Percentiles rank a stretch among this genome's conserved stretches.
These are phyloP conservation scores for Rhododendron griersonianum DNA, from an alignment of 148 eudicot genomes.

Conservation along the genomic window DNA sequence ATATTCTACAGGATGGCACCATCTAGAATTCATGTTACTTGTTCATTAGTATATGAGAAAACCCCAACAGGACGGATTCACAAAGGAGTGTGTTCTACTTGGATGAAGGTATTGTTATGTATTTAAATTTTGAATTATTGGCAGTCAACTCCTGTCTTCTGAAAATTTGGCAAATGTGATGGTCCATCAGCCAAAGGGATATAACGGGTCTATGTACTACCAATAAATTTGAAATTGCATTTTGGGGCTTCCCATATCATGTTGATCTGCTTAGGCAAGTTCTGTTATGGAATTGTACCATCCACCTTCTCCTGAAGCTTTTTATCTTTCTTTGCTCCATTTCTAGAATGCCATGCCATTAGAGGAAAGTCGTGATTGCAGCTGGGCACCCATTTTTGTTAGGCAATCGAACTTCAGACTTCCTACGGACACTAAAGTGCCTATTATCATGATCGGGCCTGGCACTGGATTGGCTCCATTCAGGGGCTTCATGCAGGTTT, in stretches of 20 bases:
- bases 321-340: conserved; percentile 15
- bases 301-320: neutral
- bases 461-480: conserved; percentile 99
- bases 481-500: conserved; percentile 95
- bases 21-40: conserved; percentile 86
- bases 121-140: neutral
- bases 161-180: neutral
- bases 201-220: neutral
- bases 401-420: conserved; percentile 90
- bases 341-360: conserved; percentile 67
- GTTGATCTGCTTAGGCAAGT: neutral
- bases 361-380: conserved; percentile 59
- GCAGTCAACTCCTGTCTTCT: neutral
- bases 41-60: conserved; percentile 79
- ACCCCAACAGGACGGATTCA: conserved; percentile 86
- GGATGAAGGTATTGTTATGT: conserved; percentile 77
- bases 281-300: neutral
- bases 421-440: conserved; percentile 72
- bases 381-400: conserved; percentile 86
- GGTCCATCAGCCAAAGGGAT: neutral
- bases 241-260: neutral
- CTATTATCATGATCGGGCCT: conserved; percentile 94
- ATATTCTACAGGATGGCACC: conserved; percentile 65
- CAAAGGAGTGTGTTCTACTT: conserved; percentile 95
- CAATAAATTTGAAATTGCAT: neutral